Evolutionary conservation across 306 rosid genomes (phyloP).

Genomic region (Rubus parviflorus): DNA sequence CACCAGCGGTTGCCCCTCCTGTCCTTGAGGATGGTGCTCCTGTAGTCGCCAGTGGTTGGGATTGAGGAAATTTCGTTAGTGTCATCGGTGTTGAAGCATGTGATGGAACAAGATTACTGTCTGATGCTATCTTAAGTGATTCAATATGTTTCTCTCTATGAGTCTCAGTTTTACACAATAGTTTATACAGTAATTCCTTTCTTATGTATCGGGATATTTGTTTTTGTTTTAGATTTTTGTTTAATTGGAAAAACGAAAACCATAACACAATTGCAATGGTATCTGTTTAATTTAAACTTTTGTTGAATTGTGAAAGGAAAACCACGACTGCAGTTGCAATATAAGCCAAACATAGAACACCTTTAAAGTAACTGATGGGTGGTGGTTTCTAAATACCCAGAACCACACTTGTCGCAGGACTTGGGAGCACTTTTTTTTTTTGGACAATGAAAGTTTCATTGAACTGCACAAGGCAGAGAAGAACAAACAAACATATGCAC

Average conservation of each 20-base stretch:
- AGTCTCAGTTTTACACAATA: background rate
- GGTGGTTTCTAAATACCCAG: no score
- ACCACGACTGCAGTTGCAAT: no score
- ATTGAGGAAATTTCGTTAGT: constrained; percentile 3
- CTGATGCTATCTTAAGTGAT: background rate
- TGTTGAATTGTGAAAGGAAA: background rate
- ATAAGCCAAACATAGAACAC: no score
- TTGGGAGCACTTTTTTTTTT: no score
- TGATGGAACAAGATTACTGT: background rate
- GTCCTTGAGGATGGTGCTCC: constrained; percentile 24
- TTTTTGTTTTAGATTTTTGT: constrained; percentile 2
- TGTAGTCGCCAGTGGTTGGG: constrained; percentile 25
- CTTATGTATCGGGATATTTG: background rate
- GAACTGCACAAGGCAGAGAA: no score
- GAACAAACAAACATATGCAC: no score
- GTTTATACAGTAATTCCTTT: background rate
- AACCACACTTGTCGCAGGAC: no score
- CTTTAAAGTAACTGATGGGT: no score
- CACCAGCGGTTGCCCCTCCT: constrained; percentile 16
- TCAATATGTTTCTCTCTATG: background rate
- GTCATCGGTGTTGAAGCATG: background rate
- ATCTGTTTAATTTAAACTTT: background rate
- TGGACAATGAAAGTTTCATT: no score
- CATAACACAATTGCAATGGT: background rate
- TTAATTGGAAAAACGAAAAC: background rate